Percentiles rank a stretch among this genome's conserved stretches.
Evolutionary conservation across 225 moss, liverwort and hornwort genomes (phyloP).

Genomic region (Antitrichia curtipendula): DNA sequence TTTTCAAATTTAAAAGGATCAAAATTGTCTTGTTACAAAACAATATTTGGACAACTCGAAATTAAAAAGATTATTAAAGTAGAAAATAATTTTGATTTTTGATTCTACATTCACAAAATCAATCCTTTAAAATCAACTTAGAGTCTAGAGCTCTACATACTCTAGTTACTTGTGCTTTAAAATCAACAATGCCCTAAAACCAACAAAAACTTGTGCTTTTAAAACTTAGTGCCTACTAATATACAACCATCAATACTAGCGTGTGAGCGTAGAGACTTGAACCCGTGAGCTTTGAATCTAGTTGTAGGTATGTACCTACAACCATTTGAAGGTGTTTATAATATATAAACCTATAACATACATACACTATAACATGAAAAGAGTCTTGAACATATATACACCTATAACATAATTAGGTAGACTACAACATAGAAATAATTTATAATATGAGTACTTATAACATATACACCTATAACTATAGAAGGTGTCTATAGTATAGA

Average conservation of each 20-base stretch:
- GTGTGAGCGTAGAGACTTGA: rapidly evolving
- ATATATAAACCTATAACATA: no score
- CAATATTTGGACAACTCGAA: neutral
- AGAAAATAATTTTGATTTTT: neutral
- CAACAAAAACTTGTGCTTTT: rapidly evolving
- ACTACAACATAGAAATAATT: no score
- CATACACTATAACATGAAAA: no score
- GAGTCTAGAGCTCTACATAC: rapidly evolving
- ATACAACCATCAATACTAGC: neutral
- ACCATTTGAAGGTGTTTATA: no score
- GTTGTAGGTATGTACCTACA: neutral
- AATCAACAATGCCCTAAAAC: neutral
- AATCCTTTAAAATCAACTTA: neutral
- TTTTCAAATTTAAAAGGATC: no score
- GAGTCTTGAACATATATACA: no score
- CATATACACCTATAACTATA: neutral
- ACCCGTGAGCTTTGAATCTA: neutral
- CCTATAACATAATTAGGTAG: no score
- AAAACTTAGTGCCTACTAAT: neutral
- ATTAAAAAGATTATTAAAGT: neutral
- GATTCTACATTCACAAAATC: neutral
- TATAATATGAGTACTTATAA: no score
- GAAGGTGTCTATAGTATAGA: neutral
- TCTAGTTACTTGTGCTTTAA: neutral
- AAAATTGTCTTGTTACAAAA: neutral